A percentile compares a stretch with the other conserved stretches of the same genome.
These are phyloP conservation scores for Scutellaria galericulata DNA, from an alignment of 257 asterid genomes.

Conservation along the genomic window DNA sequence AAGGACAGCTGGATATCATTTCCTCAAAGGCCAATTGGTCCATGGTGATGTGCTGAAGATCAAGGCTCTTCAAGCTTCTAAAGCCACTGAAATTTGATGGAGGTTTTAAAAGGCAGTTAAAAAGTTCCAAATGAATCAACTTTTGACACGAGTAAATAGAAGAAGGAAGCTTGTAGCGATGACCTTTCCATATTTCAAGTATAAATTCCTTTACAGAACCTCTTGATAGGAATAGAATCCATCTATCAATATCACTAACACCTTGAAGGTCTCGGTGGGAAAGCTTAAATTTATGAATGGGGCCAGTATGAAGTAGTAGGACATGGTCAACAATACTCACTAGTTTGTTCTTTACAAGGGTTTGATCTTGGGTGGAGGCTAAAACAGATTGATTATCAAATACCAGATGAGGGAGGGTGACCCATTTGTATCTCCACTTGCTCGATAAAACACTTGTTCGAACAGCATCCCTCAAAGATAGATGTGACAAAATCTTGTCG, in stretches of 20 bases:
- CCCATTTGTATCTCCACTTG: slow-evolving; percentile 98
- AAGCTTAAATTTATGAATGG: slow-evolving; percentile 84
- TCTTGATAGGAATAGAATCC: slow-evolving; percentile 93
- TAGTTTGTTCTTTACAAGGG: slow-evolving; percentile 67
- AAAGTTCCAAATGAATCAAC: slow-evolving; percentile 83
- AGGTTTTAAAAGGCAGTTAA: slow-evolving; percentile 86
- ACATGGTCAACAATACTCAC: slow-evolving; percentile 86
- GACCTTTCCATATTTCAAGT: slow-evolving; percentile 98
- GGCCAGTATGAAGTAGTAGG: slow-evolving; percentile 82
- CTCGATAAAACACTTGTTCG: slow-evolving; percentile 79
- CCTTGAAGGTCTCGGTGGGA: slow-evolving; percentile 97
- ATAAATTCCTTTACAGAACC: slow-evolving; percentile 74
- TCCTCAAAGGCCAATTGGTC: slow-evolving; percentile 83
- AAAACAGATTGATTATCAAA: slow-evolving; percentile 85
- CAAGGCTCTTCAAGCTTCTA: slow-evolving; percentile 82
- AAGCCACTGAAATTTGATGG: slow-evolving; percentile 71
- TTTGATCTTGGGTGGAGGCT: slow-evolving; percentile 78
- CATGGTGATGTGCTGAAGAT: slow-evolving; percentile 97
- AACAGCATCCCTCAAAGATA: slow-evolving; percentile 84
- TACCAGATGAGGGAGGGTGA: slow-evolving; percentile 73
- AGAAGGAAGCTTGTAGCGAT: slow-evolving; percentile 89
- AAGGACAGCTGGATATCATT: slow-evolving; percentile 72
- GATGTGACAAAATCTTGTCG: slow-evolving; percentile 80
- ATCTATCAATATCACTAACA: slow-evolving; percentile 80
- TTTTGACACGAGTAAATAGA: slow-evolving; percentile 71